phyloP scores from a whole-genome alignment of 1,139 yeast species.

The Hanseniaspora gamundiae region DNA sequence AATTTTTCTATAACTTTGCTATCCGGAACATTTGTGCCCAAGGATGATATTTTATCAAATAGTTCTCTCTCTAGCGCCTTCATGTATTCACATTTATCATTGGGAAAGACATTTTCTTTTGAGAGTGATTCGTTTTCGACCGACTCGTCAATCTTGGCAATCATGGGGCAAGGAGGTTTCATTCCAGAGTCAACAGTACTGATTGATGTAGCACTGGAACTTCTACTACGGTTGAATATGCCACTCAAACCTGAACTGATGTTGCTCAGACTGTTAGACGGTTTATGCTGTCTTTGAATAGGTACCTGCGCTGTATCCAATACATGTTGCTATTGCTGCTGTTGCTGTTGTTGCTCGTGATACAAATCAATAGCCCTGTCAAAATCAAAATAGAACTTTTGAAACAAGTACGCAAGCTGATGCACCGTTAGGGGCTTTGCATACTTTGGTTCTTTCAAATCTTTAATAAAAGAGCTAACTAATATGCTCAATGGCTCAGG shows the following conservation, averaged over 20 bases:
- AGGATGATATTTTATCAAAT: constrained; percentile 19
- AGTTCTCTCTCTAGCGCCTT: constrained; percentile 21
- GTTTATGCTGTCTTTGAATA: not conserved
- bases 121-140: too few relatives aligned
- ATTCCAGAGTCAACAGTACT: constrained; percentile 16
- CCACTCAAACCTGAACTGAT: constrained; percentile 24
- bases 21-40: constrained; percentile 21
- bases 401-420: constrained; percentile 42
- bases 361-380: constrained; percentile 14
- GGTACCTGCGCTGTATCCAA: not conserved
- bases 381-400: constrained; percentile 33
- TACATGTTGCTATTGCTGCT: too few relatives aligned
- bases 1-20: constrained; percentile 1
- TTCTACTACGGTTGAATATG: constrained; percentile 24
- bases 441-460: constrained; percentile 44
- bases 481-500: not conserved
- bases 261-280: constrained; percentile 18
- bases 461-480: constrained; percentile 29
- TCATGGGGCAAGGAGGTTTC: too few relatives aligned
- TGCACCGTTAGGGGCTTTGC: constrained; percentile 38
- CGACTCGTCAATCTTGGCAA: too few relatives aligned
- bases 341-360: not conserved
- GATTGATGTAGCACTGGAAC: constrained; percentile 18
- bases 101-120: constrained; percentile 19
- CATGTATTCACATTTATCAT: constrained; percentile 18